Evolutionary conservation across 768 basidiomycete species (phyloP), one percentile per base, ranked within the genome.

Genomic region (Suillus variegatus): DNA sequence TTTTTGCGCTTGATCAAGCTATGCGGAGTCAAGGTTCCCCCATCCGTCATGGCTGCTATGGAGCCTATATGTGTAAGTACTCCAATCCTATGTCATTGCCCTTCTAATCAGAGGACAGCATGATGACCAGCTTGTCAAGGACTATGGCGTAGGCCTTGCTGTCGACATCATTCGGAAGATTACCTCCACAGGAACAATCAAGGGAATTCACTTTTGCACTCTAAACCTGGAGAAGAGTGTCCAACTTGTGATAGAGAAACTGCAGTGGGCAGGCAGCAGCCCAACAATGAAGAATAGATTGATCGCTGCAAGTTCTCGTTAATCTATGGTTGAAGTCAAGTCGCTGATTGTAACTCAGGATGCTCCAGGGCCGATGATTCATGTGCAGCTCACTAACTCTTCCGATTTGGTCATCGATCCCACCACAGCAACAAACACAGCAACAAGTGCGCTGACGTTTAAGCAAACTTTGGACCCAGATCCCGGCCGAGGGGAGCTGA

Each of bases 211-310:
- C 76, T 90, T 99, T 72, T 99, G 95, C 75, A 99, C 97, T 1
- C 84, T 99, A 65, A 99, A 99, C 77, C 86, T 99, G 12, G 97
- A 99, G 75, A 97, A 94, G 81, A 97, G 95, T 70, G 91, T 99
- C 2, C 89, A 91, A 63, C 86, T 88, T 16, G 88, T 98, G 10
- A 79, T 99, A 60, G 94, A 97, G 71, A 81, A 77, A 32, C 84
- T 99, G 25, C 81, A 84, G 51, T 97, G 95, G 94, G 82, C 85
- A 35, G 82, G 81, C 20, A 74, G 79, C 25, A 72, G 78, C 47
- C 76, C 78, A n/a, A 68, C 74, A 3, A 66, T 71, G 46, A 85
- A 80, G 44, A 93, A 93, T 72, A 88, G 82, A 72, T 83, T 93
- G 44, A 93, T 94, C 65, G 81, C 82, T 52, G 92, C 92, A 74